These are phyloP conservation scores for Melanogaster broomeanus DNA, from an alignment of 768 basidiomycete genomes.

Conservation along the genomic window DNA sequence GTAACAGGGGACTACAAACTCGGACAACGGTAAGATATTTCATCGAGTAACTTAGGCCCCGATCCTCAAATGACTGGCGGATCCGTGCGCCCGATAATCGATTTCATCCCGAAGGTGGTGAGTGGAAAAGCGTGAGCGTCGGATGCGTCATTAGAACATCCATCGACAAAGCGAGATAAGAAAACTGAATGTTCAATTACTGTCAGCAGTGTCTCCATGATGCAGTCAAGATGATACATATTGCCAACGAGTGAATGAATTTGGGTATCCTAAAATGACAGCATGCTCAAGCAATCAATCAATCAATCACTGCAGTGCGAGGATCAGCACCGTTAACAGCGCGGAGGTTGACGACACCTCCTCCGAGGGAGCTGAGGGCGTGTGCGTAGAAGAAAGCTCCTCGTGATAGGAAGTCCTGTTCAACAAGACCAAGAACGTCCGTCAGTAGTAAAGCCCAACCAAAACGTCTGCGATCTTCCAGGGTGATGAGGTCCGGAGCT, in stretches of 20 bases:
- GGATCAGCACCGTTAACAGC: constrained; percentile 42
- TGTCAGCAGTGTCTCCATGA: background rate
- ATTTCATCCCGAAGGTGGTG: too few species aligned
- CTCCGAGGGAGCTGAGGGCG: constrained; percentile 42
- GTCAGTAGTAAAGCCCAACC: constrained; percentile 46
- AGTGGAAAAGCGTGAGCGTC: background rate
- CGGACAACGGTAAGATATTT: too few species aligned
- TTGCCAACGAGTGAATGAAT: background rate
- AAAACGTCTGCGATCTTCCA: constrained; percentile 41
- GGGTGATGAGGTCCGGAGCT: constrained; percentile 42
- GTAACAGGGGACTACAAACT: too few species aligned
- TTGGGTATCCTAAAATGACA: background rate
- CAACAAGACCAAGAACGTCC: constrained; percentile 44
- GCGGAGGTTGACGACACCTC: constrained; percentile 43
- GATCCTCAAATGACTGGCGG: too few species aligned
- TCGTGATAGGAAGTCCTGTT: constrained; percentile 42
- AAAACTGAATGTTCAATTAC: background rate
- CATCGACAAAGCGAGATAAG: background rate
- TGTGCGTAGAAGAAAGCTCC: constrained; percentile 44
- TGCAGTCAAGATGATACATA: background rate
- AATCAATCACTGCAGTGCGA: constrained; percentile 39
- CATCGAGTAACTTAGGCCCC: too few species aligned
- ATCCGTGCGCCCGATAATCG: background rate
- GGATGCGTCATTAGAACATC: background rate
- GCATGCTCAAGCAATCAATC: background rate